Conservation (phyloP, 2,329 filamentous ascomycete species). For the Lachnellula hyalina region DNA sequence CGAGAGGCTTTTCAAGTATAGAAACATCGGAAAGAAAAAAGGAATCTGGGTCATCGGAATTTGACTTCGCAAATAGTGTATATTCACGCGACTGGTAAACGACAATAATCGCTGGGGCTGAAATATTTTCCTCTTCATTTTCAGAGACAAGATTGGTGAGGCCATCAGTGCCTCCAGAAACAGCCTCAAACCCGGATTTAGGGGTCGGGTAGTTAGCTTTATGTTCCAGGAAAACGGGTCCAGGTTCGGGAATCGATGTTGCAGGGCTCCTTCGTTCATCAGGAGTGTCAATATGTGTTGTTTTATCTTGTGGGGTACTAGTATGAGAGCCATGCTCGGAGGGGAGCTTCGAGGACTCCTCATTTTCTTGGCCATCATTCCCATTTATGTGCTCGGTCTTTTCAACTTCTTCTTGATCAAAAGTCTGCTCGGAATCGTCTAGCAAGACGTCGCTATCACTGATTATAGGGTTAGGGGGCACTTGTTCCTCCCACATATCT, state of each 20-base stretch:
- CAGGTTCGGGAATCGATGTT: slow-evolving; percentile 3
- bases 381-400: background rate
- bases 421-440: background rate
- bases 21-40: slow-evolving; percentile 53
- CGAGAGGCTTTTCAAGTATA: slow-evolving; percentile 47
- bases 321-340: slow-evolving; percentile 2
- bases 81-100: slow-evolving; percentile 51
- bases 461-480: background rate
- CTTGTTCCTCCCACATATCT: slow-evolving; percentile 6
- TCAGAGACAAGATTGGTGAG: background rate
- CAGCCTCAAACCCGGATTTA: background rate
- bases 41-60: slow-evolving; percentile 46
- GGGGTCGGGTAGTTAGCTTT: background rate
- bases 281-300: background rate
- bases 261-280: slow-evolving; percentile 10
- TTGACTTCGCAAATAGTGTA: slow-evolving; percentile 51
- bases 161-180: background rate
- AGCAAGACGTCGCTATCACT: background rate
- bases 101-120: slow-evolving; percentile 42
- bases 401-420: slow-evolving; percentile 1
- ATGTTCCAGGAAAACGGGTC: background rate
- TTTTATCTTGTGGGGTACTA: background rate
- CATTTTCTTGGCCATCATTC: background rate
- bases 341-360: background rate
- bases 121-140: background rate